Percentiles rank a stretch among this genome's conserved stretches.
Evolutionary conservation across 768 basidiomycete genomes (phyloP).

Genomic region (Boletus pseudopeckii): DNA sequence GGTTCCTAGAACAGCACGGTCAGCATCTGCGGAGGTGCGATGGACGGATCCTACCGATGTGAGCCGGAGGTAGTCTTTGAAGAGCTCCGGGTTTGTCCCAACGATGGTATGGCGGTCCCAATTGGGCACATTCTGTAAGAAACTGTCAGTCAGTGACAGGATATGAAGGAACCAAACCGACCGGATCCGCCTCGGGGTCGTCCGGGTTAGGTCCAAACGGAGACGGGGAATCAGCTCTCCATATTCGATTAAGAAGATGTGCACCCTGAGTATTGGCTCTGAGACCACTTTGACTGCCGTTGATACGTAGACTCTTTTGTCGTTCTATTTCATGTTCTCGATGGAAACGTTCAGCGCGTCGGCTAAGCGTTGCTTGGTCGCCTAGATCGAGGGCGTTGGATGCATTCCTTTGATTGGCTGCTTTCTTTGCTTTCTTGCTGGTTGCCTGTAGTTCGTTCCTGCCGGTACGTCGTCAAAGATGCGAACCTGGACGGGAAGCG

Average conservation of each 20-base stretch:
- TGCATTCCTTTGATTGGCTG: conserved; percentile 40
- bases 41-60: conserved; percentile 63
- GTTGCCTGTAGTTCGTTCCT: conserved; percentile 43
- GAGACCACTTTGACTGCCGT: conserved; percentile 32
- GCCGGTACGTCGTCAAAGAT: conserved; percentile 8
- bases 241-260: conserved; percentile 50
- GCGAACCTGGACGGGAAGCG: background rate
- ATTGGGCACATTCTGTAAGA: conserved; percentile 81
- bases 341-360: conserved; percentile 85
- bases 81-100: conserved; percentile 82
- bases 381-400: conserved; percentile 46
- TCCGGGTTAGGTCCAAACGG: conserved; percentile 47
- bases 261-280: conserved; percentile 48
- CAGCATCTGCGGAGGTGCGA: background rate
- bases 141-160: conserved; percentile 6
- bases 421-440: conserved; percentile 61
- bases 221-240: conserved; percentile 46
- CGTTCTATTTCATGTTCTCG: conserved; percentile 86
- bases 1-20: conserved; percentile 66
- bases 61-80: conserved; percentile 94
- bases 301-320: conserved; percentile 46
- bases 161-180: conserved; percentile 34
- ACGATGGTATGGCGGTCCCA: conserved; percentile 98
- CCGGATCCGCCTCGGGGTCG: conserved; percentile 72
- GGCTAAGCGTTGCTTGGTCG: conserved; percentile 67